phyloP scores from a whole-genome alignment of 1,284 basidiomycete genomes.

The Taiwanofungus camphoratus region DNA sequence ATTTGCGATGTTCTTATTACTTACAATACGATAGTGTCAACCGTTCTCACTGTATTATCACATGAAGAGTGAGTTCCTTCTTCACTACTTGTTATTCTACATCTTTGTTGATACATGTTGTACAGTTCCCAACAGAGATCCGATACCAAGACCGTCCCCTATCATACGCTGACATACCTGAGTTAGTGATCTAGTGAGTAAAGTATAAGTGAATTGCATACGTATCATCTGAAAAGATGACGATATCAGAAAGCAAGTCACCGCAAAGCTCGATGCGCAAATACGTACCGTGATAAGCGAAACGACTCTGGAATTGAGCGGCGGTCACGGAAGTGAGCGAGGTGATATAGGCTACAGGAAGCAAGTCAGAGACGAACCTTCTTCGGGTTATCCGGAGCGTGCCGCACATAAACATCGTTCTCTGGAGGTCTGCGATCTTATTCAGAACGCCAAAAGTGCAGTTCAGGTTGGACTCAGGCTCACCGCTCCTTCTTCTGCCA shows the following conservation, averaged over 20 bases:
- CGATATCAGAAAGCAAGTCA: too few relatives aligned
- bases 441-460: not conserved
- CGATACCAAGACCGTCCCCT: not conserved
- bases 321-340: constrained; percentile 41
- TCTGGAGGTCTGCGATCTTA: constrained; percentile 53
- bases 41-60: too few relatives aligned
- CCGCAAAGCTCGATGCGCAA: not conserved
- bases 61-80: too few relatives aligned
- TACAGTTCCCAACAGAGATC: not conserved
- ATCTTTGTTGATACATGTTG: not conserved
- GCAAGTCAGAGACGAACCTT: constrained; percentile 43
- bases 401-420: constrained; percentile 73
- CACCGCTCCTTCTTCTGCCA: constrained; percentile 69
- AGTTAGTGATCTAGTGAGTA: not conserved
- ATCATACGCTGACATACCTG: not conserved
- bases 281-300: constrained; percentile 1
- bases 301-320: constrained; percentile 11
- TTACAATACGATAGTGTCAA: too few relatives aligned
- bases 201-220: not conserved
- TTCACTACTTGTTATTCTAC: too few relatives aligned
- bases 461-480: constrained; percentile 13
- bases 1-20: too few relatives aligned
- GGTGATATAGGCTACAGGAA: not conserved
- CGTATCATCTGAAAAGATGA: not conserved
- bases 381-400: constrained; percentile 84